Base-by-base conservation (phyloP, 1,284 basidiomycete species). In the Malassezia vespertilionis region DNA sequence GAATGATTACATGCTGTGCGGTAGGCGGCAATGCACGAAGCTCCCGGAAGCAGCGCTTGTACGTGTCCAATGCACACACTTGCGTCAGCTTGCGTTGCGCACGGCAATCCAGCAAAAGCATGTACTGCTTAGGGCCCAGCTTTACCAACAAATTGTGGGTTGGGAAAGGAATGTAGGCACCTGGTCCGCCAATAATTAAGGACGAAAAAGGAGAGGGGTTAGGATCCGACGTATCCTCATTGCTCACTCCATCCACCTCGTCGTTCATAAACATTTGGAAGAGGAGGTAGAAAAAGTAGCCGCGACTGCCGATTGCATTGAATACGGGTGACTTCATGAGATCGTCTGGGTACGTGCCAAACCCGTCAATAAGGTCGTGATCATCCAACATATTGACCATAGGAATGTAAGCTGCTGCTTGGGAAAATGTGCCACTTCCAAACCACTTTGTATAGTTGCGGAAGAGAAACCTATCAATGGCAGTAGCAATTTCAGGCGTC, bases 351-450 rank as follows among this genome's bases (percentile, higher is more conserved):
- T 70, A 87, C 60, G 84, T 86, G 56, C 86, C 86, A 67, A 88
- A 95, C 5, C 89, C 90, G 63, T 95, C 88, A 58, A 93, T 93
- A 77, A 79, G 60, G 46, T 71, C 78, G 63, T 80, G 79, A 55
- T 80, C 78, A 58, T 80, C 78, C 30, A 78, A 72, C 76, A 78
- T 78, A 68, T 76, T 76, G 46, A 72, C 48, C 90, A 95, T 95
- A 11, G 89, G 78, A 30, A 79, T 75, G 8, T 72, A 82, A 46
- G 84, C 81, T 70, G 93, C 95, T 4, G 90, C 88, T 44, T 83
- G 77, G 1, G 86, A 86, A 71, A 96, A 97, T 0, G 87, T 87
- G 7, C 90, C 90, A 37, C 79, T 80, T 49, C 88, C 78, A 74
- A 93, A 96, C 67, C 72, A 73, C 32, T 44, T 33, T 6, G 20